A percentile compares a stretch with the other conserved stretches of the same genome.
These are phyloP conservation scores for Kodamaea alishanica DNA, from an alignment of 1,139 yeast species.

Conservation along the genomic window DNA sequence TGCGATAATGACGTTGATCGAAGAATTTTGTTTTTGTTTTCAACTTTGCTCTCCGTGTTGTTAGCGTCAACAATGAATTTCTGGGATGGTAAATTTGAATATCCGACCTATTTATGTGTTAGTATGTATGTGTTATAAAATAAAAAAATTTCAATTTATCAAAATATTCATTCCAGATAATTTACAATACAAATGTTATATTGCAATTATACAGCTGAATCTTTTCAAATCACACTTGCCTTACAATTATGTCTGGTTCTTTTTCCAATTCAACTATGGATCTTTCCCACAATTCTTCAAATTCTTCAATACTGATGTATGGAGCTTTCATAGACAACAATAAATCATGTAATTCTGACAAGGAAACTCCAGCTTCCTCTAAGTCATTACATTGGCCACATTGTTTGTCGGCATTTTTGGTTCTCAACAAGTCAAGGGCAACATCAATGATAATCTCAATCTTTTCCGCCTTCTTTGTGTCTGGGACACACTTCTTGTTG, in stretches of 20 bases:
- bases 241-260: slow-evolving; percentile 79
- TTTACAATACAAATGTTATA: background rate
- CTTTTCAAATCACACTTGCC: slow-evolving; percentile 53
- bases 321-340: slow-evolving; percentile 57
- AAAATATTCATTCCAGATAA: background rate
- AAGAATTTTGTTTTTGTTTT: slow-evolving; percentile 47
- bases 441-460: slow-evolving; percentile 65
- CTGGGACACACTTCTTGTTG: slow-evolving; percentile 65
- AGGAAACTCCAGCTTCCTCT: slow-evolving; percentile 48
- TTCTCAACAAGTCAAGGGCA: slow-evolving; percentile 62
- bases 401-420: slow-evolving; percentile 62
- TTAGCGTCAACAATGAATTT: slow-evolving; percentile 22
- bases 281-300: slow-evolving; percentile 75
- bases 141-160: background rate
- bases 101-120: slow-evolving; percentile 31
- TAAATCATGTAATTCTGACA: slow-evolving; percentile 55
- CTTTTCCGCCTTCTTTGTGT: slow-evolving; percentile 67
- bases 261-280: slow-evolving; percentile 61
- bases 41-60: slow-evolving; percentile 30
- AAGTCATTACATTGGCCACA: slow-evolving; percentile 56
- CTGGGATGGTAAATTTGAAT: slow-evolving; percentile 25
- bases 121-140: slow-evolving; percentile 13
- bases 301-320: slow-evolving; percentile 64
- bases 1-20: slow-evolving; percentile 72
- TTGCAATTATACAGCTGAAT: background rate